Evolutionary conservation across 768 basidiomycete genomes (phyloP), one percentile per base, ranked within the genome.

Genomic region (Boletus pseudo-olivaceus): DNA sequence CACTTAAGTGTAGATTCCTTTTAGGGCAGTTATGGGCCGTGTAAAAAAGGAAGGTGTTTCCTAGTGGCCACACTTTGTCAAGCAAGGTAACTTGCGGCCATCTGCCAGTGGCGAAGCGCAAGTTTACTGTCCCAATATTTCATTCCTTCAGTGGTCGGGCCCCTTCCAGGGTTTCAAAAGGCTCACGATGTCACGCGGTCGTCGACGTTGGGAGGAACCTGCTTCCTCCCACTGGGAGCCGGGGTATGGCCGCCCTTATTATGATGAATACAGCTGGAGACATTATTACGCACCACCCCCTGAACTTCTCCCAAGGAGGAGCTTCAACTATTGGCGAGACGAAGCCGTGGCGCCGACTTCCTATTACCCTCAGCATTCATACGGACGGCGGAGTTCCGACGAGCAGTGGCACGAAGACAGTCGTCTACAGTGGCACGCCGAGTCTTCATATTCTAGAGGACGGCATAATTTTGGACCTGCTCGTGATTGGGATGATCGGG

Each of bases 301-400:
- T 8, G 59, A 49, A 14, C 0, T 32, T 47, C 19, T 5, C 33
- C 39, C 41, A 35, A 46, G 56, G 10, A 48, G 53, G 26, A 43
- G 49, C 15, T 64, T 61, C 52, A 57, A 68, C 35, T 62, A 68
- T n/a, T 64, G 67, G 67, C 51, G 55, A 12, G 66, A 66, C n/a
- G 56, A 61, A 26, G 2, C 41, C 39, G 12, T 26, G 12, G 15
- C 15, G 4, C 44, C 49, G 12, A 44, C 33, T 40, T 51, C 53
- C 17, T 27, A 49, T 46, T 19, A 42, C 23, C 46, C 60, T 44
- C 53, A 39, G 41, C 55, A 34, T 27, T 27, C 60, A 19, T 44
- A 60, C 38, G 30, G 27, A n/a, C 26, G 33, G 44, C 58, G 57
- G 29, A 34, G 27, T 17, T 29, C 38, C 43, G 46, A 49, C n/a